Evolutionary conservation across 1,284 basidiomycete species (phyloP), one percentile per base, ranked within the genome.

Genomic region (Anthracocystis setariae): DNA sequence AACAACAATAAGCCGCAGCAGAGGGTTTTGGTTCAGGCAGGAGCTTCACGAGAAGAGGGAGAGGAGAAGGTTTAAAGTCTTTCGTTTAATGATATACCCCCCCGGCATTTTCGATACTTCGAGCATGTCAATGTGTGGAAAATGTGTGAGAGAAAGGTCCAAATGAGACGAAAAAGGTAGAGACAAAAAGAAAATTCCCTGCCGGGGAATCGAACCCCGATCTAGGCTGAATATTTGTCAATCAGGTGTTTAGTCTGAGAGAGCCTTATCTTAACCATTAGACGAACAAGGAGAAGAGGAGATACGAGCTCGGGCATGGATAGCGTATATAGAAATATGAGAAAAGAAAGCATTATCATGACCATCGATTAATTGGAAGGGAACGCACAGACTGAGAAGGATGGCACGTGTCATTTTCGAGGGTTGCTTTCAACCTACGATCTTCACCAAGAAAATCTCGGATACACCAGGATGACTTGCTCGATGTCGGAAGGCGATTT

Each of bases 201-300:
- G 63, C 68, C 68, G 59, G 62, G 68, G 68, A 72, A 72, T 72
- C 68, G 68, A 72, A 72, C 68, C 68, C 68, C 59, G 68, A 72
- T 66, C 63, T 72, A 58, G 55, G 51, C 68, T 62, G 61, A 42
- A 8, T 2, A 8, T 5, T 15, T 29, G 7, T 29, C 5, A 29
- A 0, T 2, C 1, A 8, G 17, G 8, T 0, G 18, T 18, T 40
- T 8, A 40, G 38, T 10, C n/a, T 67, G 65, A 68, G 65, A 68
- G 59, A 58, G 65, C 49, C 59, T 55, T 68, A 68, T 68, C 62
- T 59, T 68, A 40, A 59, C 55, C 59, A 62, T 68, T 68, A 54
- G 58, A 68, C 59, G 61, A 68, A 68, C 59, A 46, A 48, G 65
- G 50, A 68, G 8, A 7, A 15, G 9, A 35, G 25, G 20, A 8